Base-by-base conservation (phyloP, 805 yeast genomes). In the Zygotorulaspora florentina region DNA sequence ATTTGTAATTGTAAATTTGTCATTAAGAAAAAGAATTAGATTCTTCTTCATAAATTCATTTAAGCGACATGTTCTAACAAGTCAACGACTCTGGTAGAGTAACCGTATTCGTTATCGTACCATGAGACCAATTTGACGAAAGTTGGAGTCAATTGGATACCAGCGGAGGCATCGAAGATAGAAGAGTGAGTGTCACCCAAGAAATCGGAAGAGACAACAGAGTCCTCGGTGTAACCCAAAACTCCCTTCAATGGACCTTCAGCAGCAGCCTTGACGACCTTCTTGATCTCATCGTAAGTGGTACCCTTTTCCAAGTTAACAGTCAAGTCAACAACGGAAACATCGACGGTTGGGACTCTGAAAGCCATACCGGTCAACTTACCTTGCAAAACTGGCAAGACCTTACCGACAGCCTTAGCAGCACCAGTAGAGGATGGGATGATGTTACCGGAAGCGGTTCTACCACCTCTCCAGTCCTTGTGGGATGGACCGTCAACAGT, bases 391-490 rank as follows among this genome's bases (percentile, higher is more conserved):
- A 74, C 81, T 59, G 86, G 86, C 57, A 81, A 79, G 64, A 80
- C 85, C 72, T 78, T 79, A 72, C 85, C 85, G 59, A 81, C 86
- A 58, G 85, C 85, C 76, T 81, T 81, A 54, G 86, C 86, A 58
- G 86, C 86, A 76, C 86, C 86, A 45, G 86, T 81, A 56, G 85
- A 79, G 47, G 85, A 80, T 70, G 86, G 86, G 62, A 81, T 81
- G 66, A 81, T 80, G 79, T 81, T 80, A 64, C 81, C 85, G 52
- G 84, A 78, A 64, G 86, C 86, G 60, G 85, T 79, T 75, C 86
- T 77, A 69, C 85, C 86, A 73, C 85, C 85, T 78, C 86, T 79
- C 86, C 86, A 80, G 74, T 80, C 86, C 73, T 81, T 81, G 74
- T 79, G 83, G 67, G 86, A 80, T 66, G 85, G 83, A 73, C 85